Conservation (phyloP, 768 basidiomycete genomes). For the Dentipellis sp. region DNA sequence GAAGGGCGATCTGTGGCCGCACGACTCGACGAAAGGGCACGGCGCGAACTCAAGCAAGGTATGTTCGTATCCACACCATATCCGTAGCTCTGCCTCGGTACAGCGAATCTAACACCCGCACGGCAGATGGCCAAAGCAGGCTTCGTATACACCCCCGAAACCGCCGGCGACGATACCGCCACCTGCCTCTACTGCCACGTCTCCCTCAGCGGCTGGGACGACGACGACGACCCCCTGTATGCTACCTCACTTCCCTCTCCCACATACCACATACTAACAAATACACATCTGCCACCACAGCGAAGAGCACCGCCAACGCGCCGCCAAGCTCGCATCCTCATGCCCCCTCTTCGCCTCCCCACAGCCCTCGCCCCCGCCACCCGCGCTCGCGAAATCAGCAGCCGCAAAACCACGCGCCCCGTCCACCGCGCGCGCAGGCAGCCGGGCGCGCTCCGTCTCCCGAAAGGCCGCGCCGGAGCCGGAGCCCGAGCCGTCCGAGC, state of each 20-base stretch:
- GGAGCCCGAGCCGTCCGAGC: neutral
- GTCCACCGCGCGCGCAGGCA: conserved; percentile 20
- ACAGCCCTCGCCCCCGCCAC: neutral
- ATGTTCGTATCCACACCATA: neutral
- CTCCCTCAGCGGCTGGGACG: conserved; percentile 80
- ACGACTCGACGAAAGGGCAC: conserved; percentile 53
- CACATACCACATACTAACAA: too few species aligned
- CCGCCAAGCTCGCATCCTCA: conserved; percentile 31
- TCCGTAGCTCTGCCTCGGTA: neutral
- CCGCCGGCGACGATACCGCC: conserved; percentile 64
- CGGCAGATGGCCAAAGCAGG: conserved; percentile 82
- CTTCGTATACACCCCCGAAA: conserved; percentile 70
- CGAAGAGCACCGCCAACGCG: conserved; percentile 68
- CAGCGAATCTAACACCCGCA: neutral
- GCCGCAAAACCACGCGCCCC: conserved; percentile 15
- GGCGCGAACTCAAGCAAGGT: conserved; percentile 69
- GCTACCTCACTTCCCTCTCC: neutral
- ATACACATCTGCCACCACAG: conserved; percentile 33
- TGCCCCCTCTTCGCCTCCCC: conserved; percentile 31
- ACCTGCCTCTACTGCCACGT: conserved; percentile 82
- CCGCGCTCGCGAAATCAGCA: conserved; percentile 16
- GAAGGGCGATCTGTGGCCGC: conserved; percentile 51
- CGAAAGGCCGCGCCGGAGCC: conserved; percentile 2
- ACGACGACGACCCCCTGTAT: conserved; percentile 80
- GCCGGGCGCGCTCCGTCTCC: conserved; percentile 12